A percentile compares a stretch with the other conserved stretches of the same genome.
These are phyloP conservation scores for Eimeria sp. DNA, from an alignment of 169 alveolate species.

Conservation along the genomic window DNA sequence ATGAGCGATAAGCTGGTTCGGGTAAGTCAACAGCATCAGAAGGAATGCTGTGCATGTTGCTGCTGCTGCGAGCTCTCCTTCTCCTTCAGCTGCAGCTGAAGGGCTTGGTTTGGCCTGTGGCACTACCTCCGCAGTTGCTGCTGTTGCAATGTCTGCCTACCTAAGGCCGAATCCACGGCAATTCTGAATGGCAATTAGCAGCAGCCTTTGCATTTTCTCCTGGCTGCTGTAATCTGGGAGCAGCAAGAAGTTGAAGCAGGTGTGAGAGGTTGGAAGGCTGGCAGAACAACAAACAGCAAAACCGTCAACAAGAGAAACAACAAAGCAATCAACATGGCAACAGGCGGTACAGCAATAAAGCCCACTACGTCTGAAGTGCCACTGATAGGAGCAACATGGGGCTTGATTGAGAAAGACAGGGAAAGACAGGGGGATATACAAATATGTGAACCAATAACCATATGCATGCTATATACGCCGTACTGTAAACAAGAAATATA, in stretches of 20 bases:
- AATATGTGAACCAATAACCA: too few relatives aligned
- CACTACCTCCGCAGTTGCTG: background rate
- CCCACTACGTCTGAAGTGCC: too few relatives aligned
- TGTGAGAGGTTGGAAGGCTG: slow-evolving; percentile 96
- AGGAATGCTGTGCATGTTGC: background rate
- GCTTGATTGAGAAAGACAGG: too few relatives aligned
- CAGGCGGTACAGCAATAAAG: background rate
- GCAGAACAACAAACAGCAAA: background rate
- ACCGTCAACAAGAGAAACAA: background rate
- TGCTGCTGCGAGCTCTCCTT: background rate
- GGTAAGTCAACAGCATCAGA: background rate
- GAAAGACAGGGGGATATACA: too few relatives aligned
- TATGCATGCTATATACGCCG: too few relatives aligned
- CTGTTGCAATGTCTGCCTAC: slow-evolving; percentile 49
- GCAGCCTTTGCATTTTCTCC: slow-evolving; percentile 89
- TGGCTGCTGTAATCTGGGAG: slow-evolving; percentile 93
- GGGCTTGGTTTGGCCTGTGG: background rate
- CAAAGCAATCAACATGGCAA: too few relatives aligned
- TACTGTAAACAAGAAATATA: too few relatives aligned
- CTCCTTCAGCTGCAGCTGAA: background rate
- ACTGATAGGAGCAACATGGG: too few relatives aligned
- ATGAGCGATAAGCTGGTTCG: too few relatives aligned
- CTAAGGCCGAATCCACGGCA: slow-evolving; percentile 95
- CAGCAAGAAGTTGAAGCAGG: slow-evolving; percentile 96
- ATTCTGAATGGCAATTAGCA: slow-evolving; percentile 92